Conservation (phyloP, 1,139 yeast species). For the Chernovozyma sophiae-reginae region DNA sequence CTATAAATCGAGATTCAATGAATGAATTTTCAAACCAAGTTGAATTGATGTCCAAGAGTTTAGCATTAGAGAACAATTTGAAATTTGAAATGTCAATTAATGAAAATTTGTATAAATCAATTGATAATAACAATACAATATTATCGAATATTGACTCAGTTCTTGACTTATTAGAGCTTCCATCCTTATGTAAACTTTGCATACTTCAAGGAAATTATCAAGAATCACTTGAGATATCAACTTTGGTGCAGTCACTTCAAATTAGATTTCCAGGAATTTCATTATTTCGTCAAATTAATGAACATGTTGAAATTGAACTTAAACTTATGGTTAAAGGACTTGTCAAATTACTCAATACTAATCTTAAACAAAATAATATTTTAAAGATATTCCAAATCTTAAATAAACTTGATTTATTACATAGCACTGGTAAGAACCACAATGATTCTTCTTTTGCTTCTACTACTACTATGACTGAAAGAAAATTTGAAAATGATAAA, state of each 20-base stretch:
- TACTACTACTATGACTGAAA: not conserved
- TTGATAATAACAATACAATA: slow-evolving; percentile 31
- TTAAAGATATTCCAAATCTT: slow-evolving; percentile 77
- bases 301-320: slow-evolving; percentile 55
- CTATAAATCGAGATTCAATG: slow-evolving; percentile 20
- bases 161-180: slow-evolving; percentile 77
- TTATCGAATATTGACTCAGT: slow-evolving; percentile 66
- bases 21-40: slow-evolving; percentile 21
- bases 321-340: slow-evolving; percentile 64
- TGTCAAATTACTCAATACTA: slow-evolving; percentile 65
- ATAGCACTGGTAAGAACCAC: slow-evolving; percentile 8
- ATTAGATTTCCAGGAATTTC: slow-evolving; percentile 64
- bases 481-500: not conserved
- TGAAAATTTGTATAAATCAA: slow-evolving; percentile 20
- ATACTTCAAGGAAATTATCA: slow-evolving; percentile 84
- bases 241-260: slow-evolving; percentile 62
- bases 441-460: not conserved
- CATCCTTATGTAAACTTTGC: slow-evolving; percentile 78
- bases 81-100: slow-evolving; percentile 15
- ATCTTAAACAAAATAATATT: slow-evolving; percentile 70
- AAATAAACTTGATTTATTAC: slow-evolving; percentile 50
- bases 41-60: slow-evolving; percentile 1
- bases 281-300: slow-evolving; percentile 52
- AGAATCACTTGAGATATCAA: slow-evolving; percentile 78
- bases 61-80: not conserved